These are phyloP conservation scores for Cucumis hystrix DNA, from an alignment of 306 rosid genomes.

Conservation along the genomic window DNA sequence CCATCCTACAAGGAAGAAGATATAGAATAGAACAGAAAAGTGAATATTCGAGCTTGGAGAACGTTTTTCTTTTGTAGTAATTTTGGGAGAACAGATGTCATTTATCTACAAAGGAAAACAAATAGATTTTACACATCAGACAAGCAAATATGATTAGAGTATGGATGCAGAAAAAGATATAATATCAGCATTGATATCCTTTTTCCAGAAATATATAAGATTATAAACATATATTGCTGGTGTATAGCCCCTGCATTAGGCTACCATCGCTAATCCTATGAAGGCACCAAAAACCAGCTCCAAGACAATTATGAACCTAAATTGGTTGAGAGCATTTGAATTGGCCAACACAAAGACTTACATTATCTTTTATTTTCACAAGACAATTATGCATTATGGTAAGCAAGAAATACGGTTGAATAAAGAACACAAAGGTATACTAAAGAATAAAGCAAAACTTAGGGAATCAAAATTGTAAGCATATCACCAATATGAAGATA, in stretches of 20 bases:
- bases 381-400: neutral
- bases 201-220: neutral
- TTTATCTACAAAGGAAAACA: neutral
- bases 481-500: neutral
- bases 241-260: neutral
- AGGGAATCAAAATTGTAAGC: neutral
- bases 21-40: neutral
- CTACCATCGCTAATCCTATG: neutral
- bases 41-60: neutral
- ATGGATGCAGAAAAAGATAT: neutral
- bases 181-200: neutral
- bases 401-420: neutral
- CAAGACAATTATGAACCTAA: neutral
- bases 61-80: neutral
- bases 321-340: neutral
- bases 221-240: neutral
- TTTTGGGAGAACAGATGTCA: neutral
- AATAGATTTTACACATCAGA: neutral
- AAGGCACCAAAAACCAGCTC: neutral
- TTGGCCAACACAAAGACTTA: constrained; percentile 17
- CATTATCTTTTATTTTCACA: constrained; percentile 29
- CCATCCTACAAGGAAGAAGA: constrained; percentile 41
- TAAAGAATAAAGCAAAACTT: neutral
- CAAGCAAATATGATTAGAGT: neutral
- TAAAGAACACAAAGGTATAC: neutral